A percentile compares a stretch with the other conserved stretches of the same genome.
These are phyloP conservation scores for Kodamaea anthophila DNA, from an alignment of 1,139 yeast genomes.

Conservation along the genomic window DNA sequence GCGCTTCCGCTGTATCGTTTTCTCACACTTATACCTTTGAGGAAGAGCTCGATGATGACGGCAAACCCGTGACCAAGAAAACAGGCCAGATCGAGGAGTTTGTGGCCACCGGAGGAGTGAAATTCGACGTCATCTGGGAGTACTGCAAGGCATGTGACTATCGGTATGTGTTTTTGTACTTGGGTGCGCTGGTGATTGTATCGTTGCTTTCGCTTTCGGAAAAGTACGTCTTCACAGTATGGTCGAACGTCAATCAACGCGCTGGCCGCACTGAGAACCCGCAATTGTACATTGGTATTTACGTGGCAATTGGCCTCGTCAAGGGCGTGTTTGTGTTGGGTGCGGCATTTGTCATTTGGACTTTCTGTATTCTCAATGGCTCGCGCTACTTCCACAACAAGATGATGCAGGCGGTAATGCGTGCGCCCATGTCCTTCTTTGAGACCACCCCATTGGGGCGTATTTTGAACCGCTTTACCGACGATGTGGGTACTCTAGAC, in stretches of 20 bases:
- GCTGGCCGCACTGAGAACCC: conserved; percentile 17
- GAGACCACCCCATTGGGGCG: conserved; percentile 29
- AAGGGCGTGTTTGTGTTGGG: conserved; percentile 20
- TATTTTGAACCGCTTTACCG: conserved; percentile 26
- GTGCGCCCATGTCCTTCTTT: conserved; percentile 28
- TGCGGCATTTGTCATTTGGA: conserved; percentile 22
- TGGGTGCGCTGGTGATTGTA: conserved; percentile 14
- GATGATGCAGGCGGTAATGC: conserved; percentile 21
- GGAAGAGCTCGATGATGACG: conserved; percentile 13
- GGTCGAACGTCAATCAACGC: conserved; percentile 21
- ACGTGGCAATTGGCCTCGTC: conserved; percentile 17
- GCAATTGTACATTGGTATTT: conserved; percentile 15
- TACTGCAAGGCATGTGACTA: conserved; percentile 24
- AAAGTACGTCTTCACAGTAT: conserved; percentile 19
- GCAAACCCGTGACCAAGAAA: conserved; percentile 9
- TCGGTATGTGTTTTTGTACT: conserved; percentile 17
- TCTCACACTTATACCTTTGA: conserved; percentile 17
- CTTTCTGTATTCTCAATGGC: conserved; percentile 21
- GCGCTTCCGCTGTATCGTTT: conserved; percentile 18
- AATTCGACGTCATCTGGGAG: conserved; percentile 18
- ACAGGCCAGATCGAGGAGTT: conserved; percentile 19
- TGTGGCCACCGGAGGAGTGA: conserved; percentile 21
- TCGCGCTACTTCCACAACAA: conserved; percentile 21
- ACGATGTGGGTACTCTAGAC: conserved; percentile 22
- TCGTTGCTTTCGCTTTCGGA: conserved; percentile 16